Evolutionary conservation across 2,329 filamentous ascomycete genomes (phyloP).

Genomic region (Ophiostoma himal-ulmi): DNA sequence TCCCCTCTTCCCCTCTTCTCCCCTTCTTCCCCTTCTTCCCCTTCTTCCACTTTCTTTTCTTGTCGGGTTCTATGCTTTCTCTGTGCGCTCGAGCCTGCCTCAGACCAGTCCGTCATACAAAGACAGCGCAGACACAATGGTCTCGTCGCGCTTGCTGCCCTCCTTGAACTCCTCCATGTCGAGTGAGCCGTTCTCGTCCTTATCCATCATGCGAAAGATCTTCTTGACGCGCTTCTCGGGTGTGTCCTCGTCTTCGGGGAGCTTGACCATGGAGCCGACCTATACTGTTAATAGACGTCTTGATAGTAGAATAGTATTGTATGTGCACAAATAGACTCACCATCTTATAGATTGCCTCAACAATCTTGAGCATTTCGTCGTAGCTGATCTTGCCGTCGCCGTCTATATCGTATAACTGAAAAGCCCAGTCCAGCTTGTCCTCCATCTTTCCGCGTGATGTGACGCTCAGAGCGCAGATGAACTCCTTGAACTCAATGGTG

Average conservation of each 20-base stretch:
- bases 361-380: slow-evolving; percentile 97
- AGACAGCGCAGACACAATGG: slow-evolving; percentile 93
- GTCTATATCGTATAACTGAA: slow-evolving; percentile 98
- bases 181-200: slow-evolving; percentile 95
- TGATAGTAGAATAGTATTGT: background rate
- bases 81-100: background rate
- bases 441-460: slow-evolving; percentile 98
- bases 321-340: slow-evolving; percentile 41
- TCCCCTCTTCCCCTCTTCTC: background rate
- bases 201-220: slow-evolving; percentile 99
- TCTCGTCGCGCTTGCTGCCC: slow-evolving; percentile 97
- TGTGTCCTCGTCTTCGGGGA: slow-evolving; percentile 97
- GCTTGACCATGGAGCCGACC: slow-evolving; percentile 98
- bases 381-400: slow-evolving; percentile 99
- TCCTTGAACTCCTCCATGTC: slow-evolving; percentile 99
- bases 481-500: slow-evolving; percentile 98
- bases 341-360: slow-evolving; percentile 99
- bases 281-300: slow-evolving; percentile 35
- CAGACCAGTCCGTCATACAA: slow-evolving; percentile 93
- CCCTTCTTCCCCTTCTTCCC: background rate
- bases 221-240: slow-evolving; percentile 97
- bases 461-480: slow-evolving; percentile 95
- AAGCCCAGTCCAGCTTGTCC: slow-evolving; percentile 98
- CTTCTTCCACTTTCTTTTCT: background rate
- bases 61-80: background rate